Conservation (phyloP, 768 basidiomycete species). For the Boletus reticulatus region DNA sequence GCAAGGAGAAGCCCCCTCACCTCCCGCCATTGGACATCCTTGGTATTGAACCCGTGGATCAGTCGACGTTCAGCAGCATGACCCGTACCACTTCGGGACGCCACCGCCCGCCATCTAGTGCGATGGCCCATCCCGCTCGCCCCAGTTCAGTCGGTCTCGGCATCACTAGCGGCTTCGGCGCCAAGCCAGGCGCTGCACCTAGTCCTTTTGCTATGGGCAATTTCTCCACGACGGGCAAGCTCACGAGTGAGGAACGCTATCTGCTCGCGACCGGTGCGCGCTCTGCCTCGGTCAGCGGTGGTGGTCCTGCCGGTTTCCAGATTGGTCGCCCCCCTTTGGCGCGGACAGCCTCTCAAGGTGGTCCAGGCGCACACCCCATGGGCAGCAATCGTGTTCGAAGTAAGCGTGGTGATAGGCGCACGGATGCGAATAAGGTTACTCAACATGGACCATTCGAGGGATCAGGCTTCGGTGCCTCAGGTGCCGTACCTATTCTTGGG, state of each 20-base stretch:
- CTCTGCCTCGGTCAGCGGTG: constrained; percentile 56
- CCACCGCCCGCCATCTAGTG: constrained; percentile 45
- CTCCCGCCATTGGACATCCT: constrained; percentile 89
- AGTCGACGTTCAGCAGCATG: constrained; percentile 46
- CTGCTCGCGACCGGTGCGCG: constrained; percentile 42
- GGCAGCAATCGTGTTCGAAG: constrained; percentile 66
- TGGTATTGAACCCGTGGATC: constrained; percentile 79
- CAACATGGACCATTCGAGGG: constrained; percentile 36
- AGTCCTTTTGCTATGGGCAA: constrained; percentile 62
- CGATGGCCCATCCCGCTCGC: constrained; percentile 43
- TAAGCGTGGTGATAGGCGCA: constrained; percentile 82
- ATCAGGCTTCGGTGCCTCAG: constrained; percentile 29
- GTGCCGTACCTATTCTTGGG: constrained; percentile 30
- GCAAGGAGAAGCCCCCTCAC: constrained; percentile 91
- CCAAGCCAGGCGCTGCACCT: constrained; percentile 32
- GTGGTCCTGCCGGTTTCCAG: constrained; percentile 43
- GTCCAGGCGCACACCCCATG: constrained; percentile 48
- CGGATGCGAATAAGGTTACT: constrained; percentile 47
- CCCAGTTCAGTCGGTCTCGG: constrained; percentile 53
- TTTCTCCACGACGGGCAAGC: constrained; percentile 56
- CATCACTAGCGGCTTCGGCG: constrained; percentile 23
- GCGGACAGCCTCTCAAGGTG: constrained; percentile 67
- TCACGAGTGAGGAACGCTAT: constrained; percentile 72
- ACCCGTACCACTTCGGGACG: constrained; percentile 65
- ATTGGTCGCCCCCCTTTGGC: constrained; percentile 64